Evolutionary conservation across 2,329 filamentous ascomycete species (phyloP).

Genomic region (Amylocarpus encephaloides): DNA sequence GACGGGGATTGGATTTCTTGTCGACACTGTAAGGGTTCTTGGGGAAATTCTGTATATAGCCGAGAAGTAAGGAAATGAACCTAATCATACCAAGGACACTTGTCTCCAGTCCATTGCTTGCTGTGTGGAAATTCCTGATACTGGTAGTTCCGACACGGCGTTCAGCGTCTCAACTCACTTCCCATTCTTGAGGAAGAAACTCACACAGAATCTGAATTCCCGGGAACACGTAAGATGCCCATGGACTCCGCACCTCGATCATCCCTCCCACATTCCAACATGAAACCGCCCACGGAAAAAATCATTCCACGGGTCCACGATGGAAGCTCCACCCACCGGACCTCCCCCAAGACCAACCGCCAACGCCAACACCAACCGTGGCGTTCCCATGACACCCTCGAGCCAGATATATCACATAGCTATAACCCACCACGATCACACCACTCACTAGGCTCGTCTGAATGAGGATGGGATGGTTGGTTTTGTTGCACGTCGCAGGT

Average conservation of each 20-base stretch:
- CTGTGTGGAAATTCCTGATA: no score
- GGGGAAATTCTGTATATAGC: background rate
- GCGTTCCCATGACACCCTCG: background rate
- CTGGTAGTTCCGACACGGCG: no score
- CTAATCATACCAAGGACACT: background rate
- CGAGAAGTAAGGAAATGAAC: background rate
- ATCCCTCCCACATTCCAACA: no score
- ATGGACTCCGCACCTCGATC: no score
- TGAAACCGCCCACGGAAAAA: no score
- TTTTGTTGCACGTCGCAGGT: conserved; percentile 19
- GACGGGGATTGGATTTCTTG: background rate
- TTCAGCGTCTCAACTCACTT: no score
- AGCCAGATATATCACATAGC: background rate
- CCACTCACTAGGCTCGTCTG: background rate
- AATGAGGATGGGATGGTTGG: no score
- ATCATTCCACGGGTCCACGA: no score
- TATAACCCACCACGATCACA: background rate
- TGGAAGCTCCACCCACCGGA: background rate
- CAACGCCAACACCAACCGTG: background rate
- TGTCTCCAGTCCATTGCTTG: no score
- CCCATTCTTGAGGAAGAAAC: no score
- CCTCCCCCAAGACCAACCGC: background rate
- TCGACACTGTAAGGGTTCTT: background rate
- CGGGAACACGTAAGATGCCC: no score
- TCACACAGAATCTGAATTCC: no score